phyloP scores from a whole-genome alignment of 1,139 yeast species.

The Yamadazyma taylorii region DNA sequence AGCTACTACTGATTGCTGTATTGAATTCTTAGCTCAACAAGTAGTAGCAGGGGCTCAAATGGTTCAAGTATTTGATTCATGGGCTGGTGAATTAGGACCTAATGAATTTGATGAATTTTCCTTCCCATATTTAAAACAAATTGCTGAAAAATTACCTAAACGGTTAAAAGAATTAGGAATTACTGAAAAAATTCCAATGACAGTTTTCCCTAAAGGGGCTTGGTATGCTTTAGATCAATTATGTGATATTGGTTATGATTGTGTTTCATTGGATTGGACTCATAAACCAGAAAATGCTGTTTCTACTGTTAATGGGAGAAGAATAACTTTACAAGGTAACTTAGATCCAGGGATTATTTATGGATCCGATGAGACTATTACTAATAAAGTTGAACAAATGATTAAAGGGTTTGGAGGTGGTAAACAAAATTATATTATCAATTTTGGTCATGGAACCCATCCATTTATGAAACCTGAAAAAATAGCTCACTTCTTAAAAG shows the following conservation, averaged over 20 bases:
- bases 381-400: conserved; percentile 83
- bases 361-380: conserved; percentile 80
- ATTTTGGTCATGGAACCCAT: conserved; percentile 97
- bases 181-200: conserved; percentile 73
- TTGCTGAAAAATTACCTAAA: conserved; percentile 64
- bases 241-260: conserved; percentile 82
- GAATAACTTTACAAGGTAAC: conserved; percentile 89
- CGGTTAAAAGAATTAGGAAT: conserved; percentile 74
- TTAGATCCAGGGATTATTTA: conserved; percentile 94
- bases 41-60: conserved; percentile 98
- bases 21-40: conserved; percentile 91
- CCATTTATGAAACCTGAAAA: conserved; percentile 95
- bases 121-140: conserved; percentile 81
- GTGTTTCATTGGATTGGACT: conserved; percentile 90
- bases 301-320: conserved; percentile 68
- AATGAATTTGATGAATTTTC: conserved; percentile 84
- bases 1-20: conserved; percentile 82
- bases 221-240: conserved; percentile 94
- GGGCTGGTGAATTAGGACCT: conserved; percentile 98
- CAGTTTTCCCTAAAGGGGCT: conserved; percentile 93
- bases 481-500: conserved; percentile 78
- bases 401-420: conserved; percentile 90
- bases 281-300: conserved; percentile 87
- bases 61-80: conserved; percentile 93
- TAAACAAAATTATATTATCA: conserved; percentile 83